Base-by-base conservation (phyloP, 495 filamentous ascomycete species). In the Lasiosphaeris hirsuta region DNA sequence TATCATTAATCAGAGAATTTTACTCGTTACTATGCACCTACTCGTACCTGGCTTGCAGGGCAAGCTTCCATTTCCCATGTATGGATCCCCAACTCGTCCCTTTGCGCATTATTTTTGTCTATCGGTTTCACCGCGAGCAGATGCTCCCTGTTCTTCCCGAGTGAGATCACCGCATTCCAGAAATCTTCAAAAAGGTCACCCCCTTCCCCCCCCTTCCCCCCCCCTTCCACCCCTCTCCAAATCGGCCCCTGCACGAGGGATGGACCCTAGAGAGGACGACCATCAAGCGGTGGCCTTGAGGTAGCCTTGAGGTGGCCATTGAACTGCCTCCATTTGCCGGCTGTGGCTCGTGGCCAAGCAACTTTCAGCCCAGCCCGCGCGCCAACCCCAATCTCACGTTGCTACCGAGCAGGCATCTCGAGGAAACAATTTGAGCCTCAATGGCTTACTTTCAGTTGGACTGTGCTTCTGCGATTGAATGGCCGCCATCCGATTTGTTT, bases 371-470 rank as follows among this genome's bases (percentile, higher is more conserved):
- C 7, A 23, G 7, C 49, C 43, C 42, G 18, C 34, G n/a, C 33
- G 53, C 19, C 8, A 56, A n/a, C 30, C 36, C 10, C 10, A 14
- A 10, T 30, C 9, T 30, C 39, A 33, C 49, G 49, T 39, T 40
- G 15, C 49, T 46, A 3, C 23, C 23, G 19, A 35, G 11, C 44
- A 56, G 53, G 43, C 43, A 48, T 48, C 34, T 36, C 39, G 34
- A 48, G 13, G 15, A 46, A 30, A 35, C 34, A 59, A 41, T 53
- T 53, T 59, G 57, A 53, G 57, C 57, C 57, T 53, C 57, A 59
- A 59, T 48, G 57, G 54, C 10, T 46, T n/a, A 4, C 43, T 19
- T 30, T 30, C 5, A 30, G 23, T 35, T 38, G 48, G 11, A n/a
- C 35, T 10, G 48, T 35, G 49, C 36, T 7, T 14, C 36, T 35